phyloP scores from a whole-genome alignment of 2,329 filamentous ascomycete genomes.

The Hypocreales sp. region DNA sequence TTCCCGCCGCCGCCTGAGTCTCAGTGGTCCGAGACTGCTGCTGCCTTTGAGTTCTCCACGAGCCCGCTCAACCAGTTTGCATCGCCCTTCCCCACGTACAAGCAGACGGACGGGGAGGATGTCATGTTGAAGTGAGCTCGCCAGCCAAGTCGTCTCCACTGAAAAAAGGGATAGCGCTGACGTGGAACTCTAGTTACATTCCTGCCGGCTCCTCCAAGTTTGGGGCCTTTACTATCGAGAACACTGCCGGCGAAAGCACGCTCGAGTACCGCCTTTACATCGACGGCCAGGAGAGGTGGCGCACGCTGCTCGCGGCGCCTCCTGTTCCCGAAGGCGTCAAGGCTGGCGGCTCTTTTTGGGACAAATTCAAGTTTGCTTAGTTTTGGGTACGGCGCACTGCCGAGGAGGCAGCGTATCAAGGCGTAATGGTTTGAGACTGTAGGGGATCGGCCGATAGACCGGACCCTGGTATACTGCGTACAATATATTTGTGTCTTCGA shows the following conservation, averaged over 20 bases:
- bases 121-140: slow-evolving; percentile 62
- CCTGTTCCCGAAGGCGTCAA: slow-evolving; percentile 12
- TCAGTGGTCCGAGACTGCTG: slow-evolving; percentile 45
- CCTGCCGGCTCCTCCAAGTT: slow-evolving; percentile 83
- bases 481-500: too few relatives aligned
- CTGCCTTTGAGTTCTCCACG: slow-evolving; percentile 82
- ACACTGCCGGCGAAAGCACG: slow-evolving; percentile 47
- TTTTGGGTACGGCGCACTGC: too few relatives aligned
- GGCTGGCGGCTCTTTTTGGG: slow-evolving; percentile 28
- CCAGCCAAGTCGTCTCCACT: too few relatives aligned
- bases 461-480: too few relatives aligned
- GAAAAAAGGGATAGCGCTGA: slow-evolving; percentile 3
- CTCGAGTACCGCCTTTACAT: slow-evolving; percentile 72
- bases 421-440: too few relatives aligned
- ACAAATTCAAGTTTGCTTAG: slow-evolving; percentile 20
- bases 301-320: slow-evolving; percentile 35
- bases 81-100: slow-evolving; percentile 69
- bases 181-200: slow-evolving; percentile 40
- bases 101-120: slow-evolving; percentile 67
- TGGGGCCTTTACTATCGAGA: slow-evolving; percentile 55
- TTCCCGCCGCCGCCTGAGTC: slow-evolving; percentile 48
- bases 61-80: slow-evolving; percentile 92
- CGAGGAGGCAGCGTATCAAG: too few relatives aligned
- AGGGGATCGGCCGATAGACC: too few relatives aligned
- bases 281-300: slow-evolving; percentile 69